Conservation (phyloP, 116 monocot genomes). For the Trichopus zeylanicus region DNA sequence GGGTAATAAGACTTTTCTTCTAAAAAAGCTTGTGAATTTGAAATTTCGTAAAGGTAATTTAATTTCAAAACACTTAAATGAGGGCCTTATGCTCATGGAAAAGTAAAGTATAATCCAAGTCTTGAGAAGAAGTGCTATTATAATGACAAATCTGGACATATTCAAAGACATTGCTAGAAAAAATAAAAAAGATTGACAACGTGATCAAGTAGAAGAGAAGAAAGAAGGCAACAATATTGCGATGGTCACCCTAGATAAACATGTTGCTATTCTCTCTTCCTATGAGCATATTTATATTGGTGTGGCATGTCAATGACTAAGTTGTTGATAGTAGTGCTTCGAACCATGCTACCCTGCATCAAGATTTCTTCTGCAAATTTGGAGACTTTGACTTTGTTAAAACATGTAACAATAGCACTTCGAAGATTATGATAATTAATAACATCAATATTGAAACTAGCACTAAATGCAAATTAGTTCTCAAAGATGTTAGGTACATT, state of each 20-base stretch:
- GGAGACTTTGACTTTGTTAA: not conserved
- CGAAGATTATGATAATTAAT: not conserved
- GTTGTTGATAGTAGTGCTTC: not conserved
- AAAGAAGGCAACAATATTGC: not conserved
- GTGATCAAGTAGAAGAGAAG: not conserved
- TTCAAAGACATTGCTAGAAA: not conserved
- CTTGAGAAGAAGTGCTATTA: too few relatives aligned
- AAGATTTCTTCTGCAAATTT: slow-evolving; percentile 1
- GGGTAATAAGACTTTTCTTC: not conserved
- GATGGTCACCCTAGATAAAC: not conserved
- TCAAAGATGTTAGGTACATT: not conserved
- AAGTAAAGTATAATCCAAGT: too few relatives aligned
- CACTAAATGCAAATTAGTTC: not conserved
- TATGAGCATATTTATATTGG: not conserved
- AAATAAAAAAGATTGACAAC: not conserved
- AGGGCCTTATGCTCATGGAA: too few relatives aligned
- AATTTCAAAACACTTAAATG: too few relatives aligned
- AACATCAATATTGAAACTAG: not conserved
- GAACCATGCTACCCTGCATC: not conserved
- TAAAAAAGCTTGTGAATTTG: too few relatives aligned
- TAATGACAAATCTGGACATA: not conserved
- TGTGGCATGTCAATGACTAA: not conserved
- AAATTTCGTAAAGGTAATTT: too few relatives aligned
- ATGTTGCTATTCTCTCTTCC: not conserved
- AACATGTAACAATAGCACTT: not conserved